Percentiles rank a stretch among this genome's conserved stretches.
Conservation (phyloP, 108 stramenopile species). For the Nitzschia putrida region DNA sequence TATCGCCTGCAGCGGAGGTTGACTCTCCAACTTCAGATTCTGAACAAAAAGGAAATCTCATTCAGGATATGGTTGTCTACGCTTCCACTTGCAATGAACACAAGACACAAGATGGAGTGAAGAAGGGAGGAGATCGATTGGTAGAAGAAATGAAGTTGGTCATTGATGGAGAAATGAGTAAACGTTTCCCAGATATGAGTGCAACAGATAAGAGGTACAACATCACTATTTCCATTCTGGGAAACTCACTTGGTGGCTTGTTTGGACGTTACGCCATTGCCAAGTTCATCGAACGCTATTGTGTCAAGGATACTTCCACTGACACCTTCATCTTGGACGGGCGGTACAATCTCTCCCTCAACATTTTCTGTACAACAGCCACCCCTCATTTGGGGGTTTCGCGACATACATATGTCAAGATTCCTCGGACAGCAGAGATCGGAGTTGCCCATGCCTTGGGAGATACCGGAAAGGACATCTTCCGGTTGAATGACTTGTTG, state of each 20-base stretch:
- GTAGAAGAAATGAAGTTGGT: slow-evolving; percentile 67
- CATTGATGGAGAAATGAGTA: slow-evolving; percentile 52
- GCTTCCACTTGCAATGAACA: slow-evolving; percentile 70
- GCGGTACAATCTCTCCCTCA: slow-evolving; percentile 52
- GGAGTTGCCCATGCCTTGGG: slow-evolving; percentile 65
- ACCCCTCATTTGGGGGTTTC: slow-evolving; percentile 83
- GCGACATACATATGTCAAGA: slow-evolving; percentile 71
- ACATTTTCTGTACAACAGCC: slow-evolving; percentile 85
- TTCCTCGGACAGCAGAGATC: slow-evolving; percentile 72
- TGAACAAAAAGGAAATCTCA: slow-evolving; percentile 5
- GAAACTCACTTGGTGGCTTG: slow-evolving; percentile 85
- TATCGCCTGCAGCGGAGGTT: not conserved
- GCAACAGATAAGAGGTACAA: slow-evolving; percentile 5
- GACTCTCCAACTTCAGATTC: not conserved
- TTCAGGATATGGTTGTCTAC: slow-evolving; percentile 65
- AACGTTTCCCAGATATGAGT: slow-evolving; percentile 18
- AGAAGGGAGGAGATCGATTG: slow-evolving; percentile 72
- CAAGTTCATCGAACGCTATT: slow-evolving; percentile 39
- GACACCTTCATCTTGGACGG: slow-evolving; percentile 40
- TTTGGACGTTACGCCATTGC: slow-evolving; percentile 83
- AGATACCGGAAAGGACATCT: slow-evolving; percentile 63
- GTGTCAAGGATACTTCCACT: slow-evolving; percentile 17
- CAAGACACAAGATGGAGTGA: slow-evolving; percentile 78
- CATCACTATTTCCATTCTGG: slow-evolving; percentile 79
- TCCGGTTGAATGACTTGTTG: slow-evolving; percentile 47